Percentiles rank a stretch among this genome's conserved stretches.
Conservation (phyloP, 352 stramenopile genomes). For the Phytophthora fragariae region DNA sequence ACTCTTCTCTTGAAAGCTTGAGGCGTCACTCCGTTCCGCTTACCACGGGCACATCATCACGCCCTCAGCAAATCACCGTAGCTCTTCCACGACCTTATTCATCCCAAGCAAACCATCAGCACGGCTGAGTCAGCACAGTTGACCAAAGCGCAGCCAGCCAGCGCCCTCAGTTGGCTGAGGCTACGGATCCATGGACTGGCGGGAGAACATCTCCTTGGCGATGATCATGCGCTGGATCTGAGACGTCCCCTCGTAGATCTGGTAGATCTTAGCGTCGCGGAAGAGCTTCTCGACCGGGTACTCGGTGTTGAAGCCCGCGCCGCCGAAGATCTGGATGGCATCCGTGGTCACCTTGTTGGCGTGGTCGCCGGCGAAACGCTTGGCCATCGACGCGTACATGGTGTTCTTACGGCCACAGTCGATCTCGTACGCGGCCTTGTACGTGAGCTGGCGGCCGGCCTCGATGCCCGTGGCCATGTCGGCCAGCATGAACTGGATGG, state of each 20-base stretch:
- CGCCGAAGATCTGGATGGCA: conserved; percentile 92
- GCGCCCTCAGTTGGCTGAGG: not conserved
- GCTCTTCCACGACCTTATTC: conserved; percentile 8
- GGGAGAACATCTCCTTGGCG: conserved; percentile 87
- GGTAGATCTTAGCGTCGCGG: conserved; percentile 92
- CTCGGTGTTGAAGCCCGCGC: conserved; percentile 92
- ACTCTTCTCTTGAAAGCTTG: conserved; percentile 31
- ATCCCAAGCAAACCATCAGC: not conserved
- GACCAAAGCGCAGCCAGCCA: not conserved
- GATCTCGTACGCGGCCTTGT: conserved; percentile 92
- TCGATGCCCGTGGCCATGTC: conserved; percentile 93
- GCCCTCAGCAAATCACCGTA: conserved; percentile 16
- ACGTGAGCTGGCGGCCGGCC: conserved; percentile 81
- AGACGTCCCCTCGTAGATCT: conserved; percentile 94
- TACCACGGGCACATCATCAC: conserved; percentile 26
- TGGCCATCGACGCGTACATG: conserved; percentile 92
- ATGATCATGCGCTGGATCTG: conserved; percentile 94
- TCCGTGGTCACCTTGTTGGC: conserved; percentile 89
- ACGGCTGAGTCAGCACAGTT: not conserved
- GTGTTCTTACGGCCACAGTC: conserved; percentile 92
- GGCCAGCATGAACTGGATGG: conserved; percentile 91
- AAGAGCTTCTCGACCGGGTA: conserved; percentile 95
- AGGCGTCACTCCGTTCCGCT: conserved; percentile 12
- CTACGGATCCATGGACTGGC: conserved; percentile 74
- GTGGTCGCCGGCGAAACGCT: conserved; percentile 89